Conservation (phyloP, 83 land plant genomes). For the Picea mariana region DNA sequence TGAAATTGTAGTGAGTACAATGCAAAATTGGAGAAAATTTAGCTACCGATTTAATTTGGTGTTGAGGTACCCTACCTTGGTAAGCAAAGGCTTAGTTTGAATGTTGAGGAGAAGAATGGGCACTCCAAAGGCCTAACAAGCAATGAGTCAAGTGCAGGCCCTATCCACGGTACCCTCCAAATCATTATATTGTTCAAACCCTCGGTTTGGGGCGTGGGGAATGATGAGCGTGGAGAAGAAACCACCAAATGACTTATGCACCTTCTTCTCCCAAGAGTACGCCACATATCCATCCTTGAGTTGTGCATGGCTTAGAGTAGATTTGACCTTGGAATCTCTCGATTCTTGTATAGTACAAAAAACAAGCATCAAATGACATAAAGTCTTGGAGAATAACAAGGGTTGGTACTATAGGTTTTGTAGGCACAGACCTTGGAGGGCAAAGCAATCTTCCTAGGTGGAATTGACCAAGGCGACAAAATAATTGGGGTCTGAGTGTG, state of each 20-base stretch:
- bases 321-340: conserved; percentile 44
- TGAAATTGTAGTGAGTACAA: neutral
- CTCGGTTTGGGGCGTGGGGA: conserved; percentile 48
- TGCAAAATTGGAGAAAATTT: too few species aligned
- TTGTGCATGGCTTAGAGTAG: conserved; percentile 40
- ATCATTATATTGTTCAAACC: conserved; percentile 53
- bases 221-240: conserved; percentile 77
- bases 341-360: conserved; percentile 27
- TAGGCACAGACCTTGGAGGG: conserved; percentile 24
- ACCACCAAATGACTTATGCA: conserved; percentile 64
- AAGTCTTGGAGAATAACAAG: too few species aligned
- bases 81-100: conserved; percentile 85
- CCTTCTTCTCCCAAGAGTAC: conserved; percentile 80
- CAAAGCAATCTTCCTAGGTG: conserved; percentile 30
- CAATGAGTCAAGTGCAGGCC: conserved; percentile 82
- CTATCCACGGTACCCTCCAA: conserved; percentile 85
- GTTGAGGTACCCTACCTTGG: conserved; percentile 60
- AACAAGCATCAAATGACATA: neutral
- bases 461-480: conserved; percentile 35
- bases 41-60: neutral
- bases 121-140: conserved; percentile 77
- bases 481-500: conserved; percentile 46
- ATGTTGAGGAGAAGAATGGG: conserved; percentile 80
- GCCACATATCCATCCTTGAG: conserved; percentile 71
- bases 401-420: too few species aligned